Evolutionary conservation across 345 rosid species (phyloP).

Genomic region (Erodium maritimum): DNA sequence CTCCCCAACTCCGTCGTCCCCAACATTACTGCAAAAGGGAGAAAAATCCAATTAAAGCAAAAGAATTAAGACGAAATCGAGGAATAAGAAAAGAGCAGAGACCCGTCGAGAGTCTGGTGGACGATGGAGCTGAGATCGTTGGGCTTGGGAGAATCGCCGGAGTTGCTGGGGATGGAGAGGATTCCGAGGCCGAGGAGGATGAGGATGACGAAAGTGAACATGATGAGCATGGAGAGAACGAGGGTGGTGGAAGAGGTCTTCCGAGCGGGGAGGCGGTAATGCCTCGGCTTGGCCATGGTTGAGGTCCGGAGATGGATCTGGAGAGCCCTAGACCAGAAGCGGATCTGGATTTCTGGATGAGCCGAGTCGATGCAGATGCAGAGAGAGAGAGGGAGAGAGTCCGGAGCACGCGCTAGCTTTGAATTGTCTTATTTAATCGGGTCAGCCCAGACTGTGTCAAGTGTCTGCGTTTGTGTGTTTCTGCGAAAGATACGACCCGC

Average conservation of each 20-base stretch:
- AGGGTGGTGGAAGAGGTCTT: constrained; percentile 48
- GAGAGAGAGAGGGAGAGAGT: too few relatives aligned
- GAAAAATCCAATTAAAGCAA: not conserved
- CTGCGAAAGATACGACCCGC: too few relatives aligned
- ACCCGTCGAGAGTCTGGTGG: constrained; percentile 31
- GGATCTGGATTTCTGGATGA: not conserved
- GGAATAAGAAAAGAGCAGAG: not conserved
- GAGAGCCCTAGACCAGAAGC: not conserved
- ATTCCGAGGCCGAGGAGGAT: constrained; percentile 68
- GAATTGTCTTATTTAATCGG: too few relatives aligned
- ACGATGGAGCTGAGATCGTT: constrained; percentile 69
- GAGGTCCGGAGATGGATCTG: not conserved
- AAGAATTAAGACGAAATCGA: constrained; percentile 1
- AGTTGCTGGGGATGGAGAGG: constrained; percentile 53
- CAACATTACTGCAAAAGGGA: constrained; percentile 21
- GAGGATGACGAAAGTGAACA: constrained; percentile 50
- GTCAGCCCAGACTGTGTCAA: too few relatives aligned
- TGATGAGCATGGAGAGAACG: constrained; percentile 36
- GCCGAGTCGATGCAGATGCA: too few relatives aligned
- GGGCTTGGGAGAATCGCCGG: constrained; percentile 34
- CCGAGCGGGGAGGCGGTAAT: constrained; percentile 40
- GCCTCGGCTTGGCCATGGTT: constrained; percentile 51
- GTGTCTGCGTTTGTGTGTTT: too few relatives aligned
- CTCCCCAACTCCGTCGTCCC: constrained; percentile 38
- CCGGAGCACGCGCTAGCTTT: too few relatives aligned